These are phyloP conservation scores for Liriodendron chinense DNA, from an alignment of 164 flowering plant genomes.

Conservation along the genomic window DNA sequence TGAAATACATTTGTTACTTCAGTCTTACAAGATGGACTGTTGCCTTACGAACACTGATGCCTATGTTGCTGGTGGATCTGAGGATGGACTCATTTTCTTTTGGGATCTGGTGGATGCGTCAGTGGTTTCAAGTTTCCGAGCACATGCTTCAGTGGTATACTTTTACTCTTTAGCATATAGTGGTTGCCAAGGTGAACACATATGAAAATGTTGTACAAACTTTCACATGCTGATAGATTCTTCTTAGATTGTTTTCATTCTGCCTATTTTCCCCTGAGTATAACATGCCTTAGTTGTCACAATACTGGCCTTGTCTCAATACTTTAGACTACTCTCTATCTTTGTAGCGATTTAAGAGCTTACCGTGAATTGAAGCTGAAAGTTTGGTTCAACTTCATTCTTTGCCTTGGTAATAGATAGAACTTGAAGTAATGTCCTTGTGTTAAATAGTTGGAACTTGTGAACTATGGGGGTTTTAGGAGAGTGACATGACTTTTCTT, in stretches of 20 bases:
- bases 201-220: background rate
- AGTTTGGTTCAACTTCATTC: too few relatives aligned
- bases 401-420: too few relatives aligned
- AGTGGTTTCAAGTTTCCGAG: conserved; percentile 70
- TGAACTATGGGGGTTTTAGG: too few relatives aligned
- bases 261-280: too few relatives aligned
- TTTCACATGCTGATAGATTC: background rate
- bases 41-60: conserved; percentile 93
- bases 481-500: too few relatives aligned
- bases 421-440: too few relatives aligned
- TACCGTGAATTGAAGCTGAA: too few relatives aligned
- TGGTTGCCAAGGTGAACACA: background rate
- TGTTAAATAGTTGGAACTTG: too few relatives aligned
- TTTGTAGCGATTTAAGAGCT: too few relatives aligned
- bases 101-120: conserved; percentile 99
- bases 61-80: conserved; percentile 85
- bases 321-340: too few relatives aligned
- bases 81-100: conserved; percentile 86
- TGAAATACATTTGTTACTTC: background rate
- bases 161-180: background rate
- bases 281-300: too few relatives aligned
- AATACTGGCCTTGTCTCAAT: too few relatives aligned
- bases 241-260: background rate
- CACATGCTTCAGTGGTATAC: conserved; percentile 88
- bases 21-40: conserved; percentile 96